Percentiles rank a stretch among this genome's conserved stretches.
Evolutionary conservation across 73 alveolate species (phyloP).

Genomic region (Paraurostyla sp.): DNA sequence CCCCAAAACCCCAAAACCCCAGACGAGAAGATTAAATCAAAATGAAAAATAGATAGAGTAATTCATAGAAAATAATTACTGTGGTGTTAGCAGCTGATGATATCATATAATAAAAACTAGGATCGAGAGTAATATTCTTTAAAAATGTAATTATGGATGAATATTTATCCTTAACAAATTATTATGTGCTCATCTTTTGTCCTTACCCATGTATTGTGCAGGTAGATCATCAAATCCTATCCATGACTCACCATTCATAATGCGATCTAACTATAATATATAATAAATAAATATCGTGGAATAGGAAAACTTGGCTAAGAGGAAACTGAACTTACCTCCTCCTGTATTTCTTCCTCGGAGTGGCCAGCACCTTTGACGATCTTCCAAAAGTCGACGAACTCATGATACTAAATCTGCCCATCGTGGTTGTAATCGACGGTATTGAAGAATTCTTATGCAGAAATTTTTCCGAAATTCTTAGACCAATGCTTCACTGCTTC

Average conservation of each 20-base stretch:
- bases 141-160: too few species aligned
- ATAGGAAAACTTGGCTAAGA: not conserved
- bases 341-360: slow-evolving; percentile 82
- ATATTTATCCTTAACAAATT: not conserved
- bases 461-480: slow-evolving; percentile 73
- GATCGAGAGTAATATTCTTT: too few species aligned
- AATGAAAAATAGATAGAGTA: too few species aligned
- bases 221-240: slow-evolving; percentile 69
- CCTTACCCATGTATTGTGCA: slow-evolving; percentile 31
- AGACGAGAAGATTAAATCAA: too few species aligned
- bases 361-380: slow-evolving; percentile 87
- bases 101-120: too few species aligned
- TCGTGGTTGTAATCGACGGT: slow-evolving; percentile 83
- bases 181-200: not conserved
- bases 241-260: slow-evolving; percentile 69
- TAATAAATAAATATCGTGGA: not conserved
- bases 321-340: slow-evolving; percentile 58
- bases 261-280: slow-evolving; percentile 32
- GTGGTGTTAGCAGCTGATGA: too few species aligned
- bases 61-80: too few species aligned
- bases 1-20: too few species aligned
- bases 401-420: slow-evolving; percentile 80
- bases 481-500: slow-evolving; percentile 83
- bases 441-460: slow-evolving; percentile 78
- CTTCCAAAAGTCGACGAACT: slow-evolving; percentile 89